Evolutionary conservation across 225 moss, liverwort and hornwort species (phyloP).

Genomic region (Pseudoscleropodium purum): DNA sequence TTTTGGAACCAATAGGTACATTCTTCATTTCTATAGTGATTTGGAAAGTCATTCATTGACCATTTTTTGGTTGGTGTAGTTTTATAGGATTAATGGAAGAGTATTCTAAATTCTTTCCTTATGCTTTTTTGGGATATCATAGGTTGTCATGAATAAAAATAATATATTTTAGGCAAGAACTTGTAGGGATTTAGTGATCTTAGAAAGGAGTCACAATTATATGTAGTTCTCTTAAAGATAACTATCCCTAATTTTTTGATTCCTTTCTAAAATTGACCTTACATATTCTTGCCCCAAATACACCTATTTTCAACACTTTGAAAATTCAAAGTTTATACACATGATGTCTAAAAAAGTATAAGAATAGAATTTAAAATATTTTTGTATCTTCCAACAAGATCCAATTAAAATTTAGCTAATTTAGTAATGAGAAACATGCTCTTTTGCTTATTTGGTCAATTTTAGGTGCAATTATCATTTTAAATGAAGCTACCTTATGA

Average conservation of each 20-base stretch:
- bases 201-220: neutral
- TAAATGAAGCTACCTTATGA: neutral
- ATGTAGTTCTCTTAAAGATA: fast-evolving
- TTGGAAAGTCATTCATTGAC: neutral
- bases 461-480: neutral
- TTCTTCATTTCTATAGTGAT: too few relatives aligned
- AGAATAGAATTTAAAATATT: neutral
- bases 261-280: neutral
- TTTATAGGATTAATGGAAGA: neutral
- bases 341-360: neutral
- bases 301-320: neutral
- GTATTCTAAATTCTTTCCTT: neutral
- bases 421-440: neutral
- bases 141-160: neutral
- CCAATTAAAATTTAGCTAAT: fast-evolving
- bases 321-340: neutral
- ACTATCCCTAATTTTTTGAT: neutral
- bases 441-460: neutral
- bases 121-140: fast-evolving
- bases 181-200: neutral
- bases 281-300: neutral
- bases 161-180: neutral
- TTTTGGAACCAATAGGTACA: neutral
- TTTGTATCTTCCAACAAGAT: neutral
- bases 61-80: neutral